These are phyloP conservation scores for Dioscorea alata DNA, from an alignment of 106 monocot species.

Conservation along the genomic window DNA sequence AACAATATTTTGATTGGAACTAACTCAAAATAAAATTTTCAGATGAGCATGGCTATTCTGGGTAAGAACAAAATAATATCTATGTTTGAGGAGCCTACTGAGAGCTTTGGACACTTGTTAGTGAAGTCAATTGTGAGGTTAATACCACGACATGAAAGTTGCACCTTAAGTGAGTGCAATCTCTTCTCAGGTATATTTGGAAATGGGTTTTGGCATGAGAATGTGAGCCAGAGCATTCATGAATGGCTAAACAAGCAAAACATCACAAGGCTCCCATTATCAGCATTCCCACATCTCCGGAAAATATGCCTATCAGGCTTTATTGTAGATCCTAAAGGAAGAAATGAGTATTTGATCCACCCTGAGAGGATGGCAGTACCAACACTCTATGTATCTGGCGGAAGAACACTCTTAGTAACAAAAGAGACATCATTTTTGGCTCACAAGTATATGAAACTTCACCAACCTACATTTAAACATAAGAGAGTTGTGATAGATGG, in stretches of 20 bases:
- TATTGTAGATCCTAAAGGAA: slow-evolving; percentile 20
- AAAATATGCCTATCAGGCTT: slow-evolving; percentile 24
- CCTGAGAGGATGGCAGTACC: slow-evolving; percentile 29
- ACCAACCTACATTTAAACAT: slow-evolving; percentile 29
- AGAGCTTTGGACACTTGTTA: slow-evolving; percentile 16
- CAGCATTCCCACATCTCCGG: slow-evolving; percentile 29
- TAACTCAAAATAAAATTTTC: neutral
- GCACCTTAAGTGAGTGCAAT: slow-evolving; percentile 18
- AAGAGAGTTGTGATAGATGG: slow-evolving; percentile 29
- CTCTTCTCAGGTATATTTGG: slow-evolving; percentile 36
- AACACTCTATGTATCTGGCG: slow-evolving; percentile 31
- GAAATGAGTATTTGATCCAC: slow-evolving; percentile 26
- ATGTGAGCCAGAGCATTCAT: slow-evolving; percentile 17
- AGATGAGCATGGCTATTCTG: slow-evolving; percentile 27
- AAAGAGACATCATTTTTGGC: slow-evolving; percentile 23
- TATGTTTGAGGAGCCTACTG: slow-evolving; percentile 10
- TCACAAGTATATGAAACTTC: slow-evolving; percentile 27
- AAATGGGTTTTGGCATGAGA: slow-evolving; percentile 30
- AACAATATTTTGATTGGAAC: too few relatives aligned
- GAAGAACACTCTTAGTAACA: slow-evolving; percentile 26
- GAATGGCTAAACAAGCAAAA: slow-evolving; percentile 22
- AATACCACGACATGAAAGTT: slow-evolving; percentile 21
- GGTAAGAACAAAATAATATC: slow-evolving; percentile 22
- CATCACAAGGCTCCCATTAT: slow-evolving; percentile 22
- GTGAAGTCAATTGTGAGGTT: slow-evolving; percentile 12